Conservation (phyloP, 208 protist species). For the Leishmania aethiopica region DNA sequence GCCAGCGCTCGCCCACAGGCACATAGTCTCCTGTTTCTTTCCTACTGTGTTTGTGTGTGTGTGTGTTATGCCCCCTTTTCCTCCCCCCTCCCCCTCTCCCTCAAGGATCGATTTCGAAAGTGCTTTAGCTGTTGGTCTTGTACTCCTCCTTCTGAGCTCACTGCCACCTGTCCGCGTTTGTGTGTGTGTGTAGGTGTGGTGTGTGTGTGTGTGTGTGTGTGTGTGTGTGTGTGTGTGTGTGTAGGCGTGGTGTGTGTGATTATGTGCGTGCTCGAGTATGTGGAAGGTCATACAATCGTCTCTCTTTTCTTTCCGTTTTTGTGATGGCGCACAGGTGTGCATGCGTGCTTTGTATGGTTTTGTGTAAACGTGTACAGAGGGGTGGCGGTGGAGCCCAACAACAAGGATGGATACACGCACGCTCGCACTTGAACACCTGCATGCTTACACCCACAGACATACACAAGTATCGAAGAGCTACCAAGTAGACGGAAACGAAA, state of each 20-base stretch:
- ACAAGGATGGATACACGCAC: neutral
- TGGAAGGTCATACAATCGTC: neutral
- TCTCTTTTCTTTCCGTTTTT: conserved; percentile 1
- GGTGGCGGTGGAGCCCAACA: neutral
- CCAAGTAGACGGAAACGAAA: neutral
- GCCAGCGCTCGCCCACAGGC: neutral
- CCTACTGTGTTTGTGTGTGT: neutral
- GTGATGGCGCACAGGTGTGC: neutral
- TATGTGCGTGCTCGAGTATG: neutral
- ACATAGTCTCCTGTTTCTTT: neutral
- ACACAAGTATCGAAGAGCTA: neutral
- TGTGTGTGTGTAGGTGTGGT: neutral
- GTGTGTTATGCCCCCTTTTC: neutral
- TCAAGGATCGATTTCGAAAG: neutral
- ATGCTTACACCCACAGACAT: neutral
- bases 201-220: neutral
- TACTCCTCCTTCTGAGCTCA: neutral
- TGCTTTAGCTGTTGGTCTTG: neutral
- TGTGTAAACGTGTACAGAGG: neutral
- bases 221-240: neutral
- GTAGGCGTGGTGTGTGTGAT: too few species aligned
- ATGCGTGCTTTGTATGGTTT: neutral
- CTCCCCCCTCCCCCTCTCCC: neutral
- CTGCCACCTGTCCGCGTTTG: neutral
- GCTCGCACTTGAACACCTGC: neutral